Evolutionary conservation across 2,329 filamentous ascomycete genomes (phyloP).

Genomic region (Tothia fuscella): DNA sequence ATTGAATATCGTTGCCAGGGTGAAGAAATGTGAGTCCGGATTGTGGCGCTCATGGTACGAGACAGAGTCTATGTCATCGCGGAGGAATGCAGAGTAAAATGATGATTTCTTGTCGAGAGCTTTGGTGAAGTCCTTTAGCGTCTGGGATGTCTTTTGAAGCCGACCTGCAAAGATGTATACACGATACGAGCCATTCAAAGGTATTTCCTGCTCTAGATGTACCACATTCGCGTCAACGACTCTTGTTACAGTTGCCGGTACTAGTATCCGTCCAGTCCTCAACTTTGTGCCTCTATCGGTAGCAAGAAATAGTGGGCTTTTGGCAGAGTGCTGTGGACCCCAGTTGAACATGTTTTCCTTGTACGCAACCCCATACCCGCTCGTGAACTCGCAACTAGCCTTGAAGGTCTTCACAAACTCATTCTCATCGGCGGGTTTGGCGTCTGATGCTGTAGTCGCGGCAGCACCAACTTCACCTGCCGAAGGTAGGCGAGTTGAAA

Average conservation of each 20-base stretch:
- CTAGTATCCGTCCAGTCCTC: slow-evolving; percentile 62
- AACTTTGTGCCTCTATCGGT: slow-evolving; percentile 41
- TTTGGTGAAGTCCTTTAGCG: slow-evolving; percentile 57
- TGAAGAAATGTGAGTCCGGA: slow-evolving; percentile 74
- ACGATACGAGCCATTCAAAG: slow-evolving; percentile 77
- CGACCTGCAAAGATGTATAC: slow-evolving; percentile 77
- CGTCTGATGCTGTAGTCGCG: slow-evolving; percentile 19
- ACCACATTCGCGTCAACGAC: slow-evolving; percentile 84
- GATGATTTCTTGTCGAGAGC: slow-evolving; percentile 53
- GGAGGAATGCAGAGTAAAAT: slow-evolving; percentile 58
- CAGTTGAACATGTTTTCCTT: slow-evolving; percentile 74
- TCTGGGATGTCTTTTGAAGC: slow-evolving; percentile 44
- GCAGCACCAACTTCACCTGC: slow-evolving; percentile 56
- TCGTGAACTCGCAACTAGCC: slow-evolving; percentile 81
- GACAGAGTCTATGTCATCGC: slow-evolving; percentile 48
- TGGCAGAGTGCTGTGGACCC: slow-evolving; percentile 58
- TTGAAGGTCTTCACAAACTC: slow-evolving; percentile 86
- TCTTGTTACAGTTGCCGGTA: slow-evolving; percentile 69
- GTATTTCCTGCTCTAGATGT: slow-evolving; percentile 80
- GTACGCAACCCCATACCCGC: slow-evolving; percentile 83
- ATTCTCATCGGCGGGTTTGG: slow-evolving; percentile 44
- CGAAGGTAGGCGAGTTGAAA: slow-evolving; percentile 65
- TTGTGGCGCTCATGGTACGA: slow-evolving; percentile 72
- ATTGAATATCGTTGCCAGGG: slow-evolving; percentile 65
- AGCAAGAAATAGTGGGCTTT: slow-evolving; percentile 54